These are phyloP conservation scores for Pachysandra terminalis DNA, from an alignment of 164 flowering plant species.

Conservation along the genomic window DNA sequence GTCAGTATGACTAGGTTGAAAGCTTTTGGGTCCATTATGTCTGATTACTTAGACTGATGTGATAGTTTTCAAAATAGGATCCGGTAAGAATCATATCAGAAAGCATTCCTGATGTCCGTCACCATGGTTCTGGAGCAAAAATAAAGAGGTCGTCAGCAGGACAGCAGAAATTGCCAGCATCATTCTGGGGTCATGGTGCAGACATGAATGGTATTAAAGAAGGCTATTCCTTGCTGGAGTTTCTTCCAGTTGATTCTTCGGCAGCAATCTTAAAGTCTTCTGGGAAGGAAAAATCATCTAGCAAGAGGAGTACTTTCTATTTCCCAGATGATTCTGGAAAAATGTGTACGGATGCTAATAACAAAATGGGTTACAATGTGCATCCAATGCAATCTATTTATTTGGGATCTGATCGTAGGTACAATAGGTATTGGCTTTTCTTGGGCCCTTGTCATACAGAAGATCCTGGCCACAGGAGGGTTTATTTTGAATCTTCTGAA, in stretches of 20 bases:
- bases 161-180: constrained; percentile 18
- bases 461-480: constrained; percentile 89
- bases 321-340: constrained; percentile 1
- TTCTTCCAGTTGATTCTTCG: constrained; percentile 51
- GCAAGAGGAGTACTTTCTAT: constrained; percentile 15
- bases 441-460: constrained; percentile 77
- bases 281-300: constrained; percentile 22
- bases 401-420: constrained; percentile 94
- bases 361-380: constrained; percentile 19
- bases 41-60: neutral
- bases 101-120: constrained; percentile 27
- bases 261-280: constrained; percentile 24
- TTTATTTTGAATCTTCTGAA: constrained; percentile 98
- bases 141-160: constrained; percentile 59
- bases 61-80: constrained; percentile 36
- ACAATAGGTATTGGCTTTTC: constrained; percentile 96
- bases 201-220: constrained; percentile 23
- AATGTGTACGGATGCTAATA: constrained; percentile 18
- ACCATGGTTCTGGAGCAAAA: constrained; percentile 73
- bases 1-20: neutral
- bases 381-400: constrained; percentile 86
- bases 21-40: neutral
- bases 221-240: constrained; percentile 19
- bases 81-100: constrained; percentile 25
- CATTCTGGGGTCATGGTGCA: constrained; percentile 21